Conservation (phyloP, 169 alveolate species). For the Plasmodium coatneyi region DNA sequence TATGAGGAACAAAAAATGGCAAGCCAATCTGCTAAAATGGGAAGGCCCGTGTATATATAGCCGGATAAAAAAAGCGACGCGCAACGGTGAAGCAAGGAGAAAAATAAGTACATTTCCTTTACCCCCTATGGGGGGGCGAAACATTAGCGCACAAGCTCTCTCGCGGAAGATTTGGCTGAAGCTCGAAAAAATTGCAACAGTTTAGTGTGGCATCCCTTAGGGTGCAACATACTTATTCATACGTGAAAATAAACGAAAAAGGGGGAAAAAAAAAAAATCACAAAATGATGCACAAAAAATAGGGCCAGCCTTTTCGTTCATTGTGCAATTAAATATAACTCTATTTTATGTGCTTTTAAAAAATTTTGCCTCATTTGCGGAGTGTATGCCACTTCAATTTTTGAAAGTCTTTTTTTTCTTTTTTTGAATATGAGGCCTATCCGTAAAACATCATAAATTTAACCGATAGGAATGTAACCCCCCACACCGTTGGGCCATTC, state of each 20-base stretch:
- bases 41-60: background rate
- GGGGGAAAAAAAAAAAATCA: background rate
- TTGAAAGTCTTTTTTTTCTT: background rate
- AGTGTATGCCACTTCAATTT: background rate
- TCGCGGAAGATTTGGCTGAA: background rate
- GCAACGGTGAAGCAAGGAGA: background rate
- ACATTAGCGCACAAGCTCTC: background rate
- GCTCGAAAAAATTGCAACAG: background rate
- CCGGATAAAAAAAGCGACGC: background rate
- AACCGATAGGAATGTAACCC: background rate
- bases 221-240: background rate
- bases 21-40: background rate
- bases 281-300: background rate
- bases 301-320: background rate
- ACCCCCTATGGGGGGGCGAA: background rate
- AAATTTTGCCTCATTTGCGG: background rate
- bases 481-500: background rate
- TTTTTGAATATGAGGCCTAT: background rate
- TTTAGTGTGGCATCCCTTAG: background rate
- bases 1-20: background rate
- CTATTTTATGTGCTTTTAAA: background rate
- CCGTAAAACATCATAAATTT: background rate
- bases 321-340: background rate
- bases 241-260: background rate
- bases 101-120: background rate